Percentiles rank a stretch among this genome's conserved stretches.
Conservation (phyloP, 148 eudicot species). For the Cornus florida region DNA sequence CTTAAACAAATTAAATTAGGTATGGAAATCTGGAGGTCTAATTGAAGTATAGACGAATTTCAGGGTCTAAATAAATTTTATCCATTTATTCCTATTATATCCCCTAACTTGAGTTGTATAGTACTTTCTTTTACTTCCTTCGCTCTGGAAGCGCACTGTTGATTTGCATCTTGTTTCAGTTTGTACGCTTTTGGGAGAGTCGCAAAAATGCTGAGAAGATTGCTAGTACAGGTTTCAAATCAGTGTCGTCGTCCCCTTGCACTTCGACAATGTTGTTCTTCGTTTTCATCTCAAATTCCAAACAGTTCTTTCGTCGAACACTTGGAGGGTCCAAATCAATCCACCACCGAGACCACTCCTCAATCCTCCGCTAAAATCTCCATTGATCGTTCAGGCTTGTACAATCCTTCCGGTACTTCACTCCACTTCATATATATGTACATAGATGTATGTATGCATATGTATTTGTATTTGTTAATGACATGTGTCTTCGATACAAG, state of each 20-base stretch:
- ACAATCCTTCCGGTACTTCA: constrained; percentile 53
- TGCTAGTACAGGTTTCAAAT: constrained; percentile 32
- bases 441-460: too few relatives aligned
- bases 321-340: constrained; percentile 24
- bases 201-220: constrained; percentile 49
- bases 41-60: too few relatives aligned
- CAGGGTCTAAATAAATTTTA: too few relatives aligned
- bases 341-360: constrained; percentile 2
- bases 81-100: too few relatives aligned
- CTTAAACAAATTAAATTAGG: too few relatives aligned
- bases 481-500: not conserved
- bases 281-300: constrained; percentile 26
- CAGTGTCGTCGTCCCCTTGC: constrained; percentile 17
- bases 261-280: constrained; percentile 25
- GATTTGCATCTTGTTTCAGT: too few relatives aligned
- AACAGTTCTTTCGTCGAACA: constrained; percentile 49
- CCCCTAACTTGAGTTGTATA: too few relatives aligned
- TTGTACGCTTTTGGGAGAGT: too few relatives aligned
- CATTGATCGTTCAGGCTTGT: constrained; percentile 78
- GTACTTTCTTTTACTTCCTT: too few relatives aligned
- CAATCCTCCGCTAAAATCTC: constrained; percentile 52
- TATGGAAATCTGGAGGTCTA: too few relatives aligned
- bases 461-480: too few relatives aligned
- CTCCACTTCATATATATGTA: not conserved
- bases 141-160: too few relatives aligned